Evolutionary conservation across 768 basidiomycete genomes (phyloP).

Genomic region (Coprinopsis sp.): DNA sequence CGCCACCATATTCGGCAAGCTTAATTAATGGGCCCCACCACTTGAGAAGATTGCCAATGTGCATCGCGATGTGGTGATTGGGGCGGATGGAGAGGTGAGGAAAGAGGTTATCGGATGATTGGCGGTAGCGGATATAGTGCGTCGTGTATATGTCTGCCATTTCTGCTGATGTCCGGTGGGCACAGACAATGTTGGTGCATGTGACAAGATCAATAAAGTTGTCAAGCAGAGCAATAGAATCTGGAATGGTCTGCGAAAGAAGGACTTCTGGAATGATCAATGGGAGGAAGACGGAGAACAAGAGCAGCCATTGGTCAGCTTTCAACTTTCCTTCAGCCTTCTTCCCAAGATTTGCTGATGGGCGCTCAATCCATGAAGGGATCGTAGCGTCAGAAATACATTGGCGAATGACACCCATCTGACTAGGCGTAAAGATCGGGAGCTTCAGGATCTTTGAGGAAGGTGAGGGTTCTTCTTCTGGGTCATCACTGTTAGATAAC

Average conservation of each 20-base stretch:
- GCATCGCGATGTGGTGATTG: conserved; percentile 24
- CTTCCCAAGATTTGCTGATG: conserved; percentile 19
- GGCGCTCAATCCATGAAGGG: conserved; percentile 16
- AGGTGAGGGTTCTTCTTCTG: neutral
- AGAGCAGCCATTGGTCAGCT: conserved; percentile 18
- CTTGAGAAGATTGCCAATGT: conserved; percentile 5
- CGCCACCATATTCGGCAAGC: neutral
- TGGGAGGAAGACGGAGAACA: conserved; percentile 18
- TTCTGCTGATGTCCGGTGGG: conserved; percentile 10
- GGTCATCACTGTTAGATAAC: neutral
- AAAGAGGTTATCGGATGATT: conserved; percentile 14
- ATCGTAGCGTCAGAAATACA: conserved; percentile 10
- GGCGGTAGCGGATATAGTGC: conserved; percentile 18
- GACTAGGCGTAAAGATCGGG: conserved; percentile 3
- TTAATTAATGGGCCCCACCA: conserved; percentile 6
- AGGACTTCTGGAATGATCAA: conserved; percentile 20
- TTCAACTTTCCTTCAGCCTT: conserved; percentile 20
- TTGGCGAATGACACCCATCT: conserved; percentile 6
- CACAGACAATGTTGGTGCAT: conserved; percentile 19
- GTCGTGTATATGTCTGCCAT: conserved; percentile 11
- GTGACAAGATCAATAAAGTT: conserved; percentile 20
- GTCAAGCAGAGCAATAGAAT: conserved; percentile 13
- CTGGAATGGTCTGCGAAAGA: neutral
- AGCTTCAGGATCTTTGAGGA: neutral
- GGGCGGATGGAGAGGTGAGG: conserved; percentile 13